Evolutionary conservation across 495 filamentous ascomycete species (phyloP), one percentile per base, ranked within the genome.

Genomic region (Aspergillus carlsbadensis): DNA sequence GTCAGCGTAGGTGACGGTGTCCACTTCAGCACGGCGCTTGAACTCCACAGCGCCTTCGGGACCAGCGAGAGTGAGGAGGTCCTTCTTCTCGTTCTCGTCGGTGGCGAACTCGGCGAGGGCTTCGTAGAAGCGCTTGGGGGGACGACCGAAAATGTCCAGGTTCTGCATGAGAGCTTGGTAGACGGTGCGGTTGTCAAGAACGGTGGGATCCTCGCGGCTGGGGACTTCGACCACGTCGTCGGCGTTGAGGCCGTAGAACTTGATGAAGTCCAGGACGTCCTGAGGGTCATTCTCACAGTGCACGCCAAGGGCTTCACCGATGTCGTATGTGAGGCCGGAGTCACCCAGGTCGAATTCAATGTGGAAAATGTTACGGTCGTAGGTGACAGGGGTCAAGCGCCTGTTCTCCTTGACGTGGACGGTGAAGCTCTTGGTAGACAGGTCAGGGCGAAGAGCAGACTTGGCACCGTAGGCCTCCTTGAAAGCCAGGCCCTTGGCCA

Each of bases 321-420:
- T 98, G 60, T 95, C 90, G 71, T 98, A 98, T 20, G 81, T 94
- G 55, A 98, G 84, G 41, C 91, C 92, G 34, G 92, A 94, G 62
- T 85, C 75, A 45, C 91, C 92, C 17, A 98, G 83, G 69, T 97
- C 94, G 66, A 98, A 98, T 72, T 98, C 94, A 61, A 98, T 98
- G 76, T 98, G 94, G 87, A 98, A 98, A 72, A 98, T 97, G 78
- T 98, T 98, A 31, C 94, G 90, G 69, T 96, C 93, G 70, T 98
- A 98, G 10, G 87, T 87, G 42, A 71, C 63, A 17, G 94, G 94
- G 0, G 94, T 98, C 42, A 98, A 82, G 41, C 94, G 82, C 53
- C 92, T 87, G 74, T 96, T 96, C 76, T 96, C 95, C 77, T 96
- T 89, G 69, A 98, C 94, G 56, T 86, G 85, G 45, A 96, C 85